Percentiles rank a stretch among this genome's conserved stretches.
Evolutionary conservation across 108 stramenopile species (phyloP).

Genomic region (Nitzschia putrida): DNA sequence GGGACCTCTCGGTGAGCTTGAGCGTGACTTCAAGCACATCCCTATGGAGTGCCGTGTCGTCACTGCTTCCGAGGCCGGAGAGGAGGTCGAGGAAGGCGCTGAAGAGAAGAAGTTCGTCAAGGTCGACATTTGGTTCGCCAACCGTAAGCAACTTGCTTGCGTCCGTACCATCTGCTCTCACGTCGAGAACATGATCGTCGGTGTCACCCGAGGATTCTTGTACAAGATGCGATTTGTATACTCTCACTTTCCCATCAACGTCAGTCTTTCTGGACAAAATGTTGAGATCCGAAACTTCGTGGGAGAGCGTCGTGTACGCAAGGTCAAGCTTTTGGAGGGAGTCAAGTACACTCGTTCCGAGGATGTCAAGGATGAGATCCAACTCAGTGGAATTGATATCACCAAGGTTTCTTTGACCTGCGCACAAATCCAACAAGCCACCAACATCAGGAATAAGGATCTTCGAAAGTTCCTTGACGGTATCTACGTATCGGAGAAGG

Average conservation of each 20-base stretch:
- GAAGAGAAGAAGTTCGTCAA: conserved; percentile 69
- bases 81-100: conserved; percentile 28
- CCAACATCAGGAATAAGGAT: conserved; percentile 98
- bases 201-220: conserved; percentile 96
- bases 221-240: conserved; percentile 99
- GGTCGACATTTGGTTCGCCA: conserved; percentile 98
- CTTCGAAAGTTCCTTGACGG: conserved; percentile 99
- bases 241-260: conserved; percentile 99
- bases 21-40: conserved; percentile 95
- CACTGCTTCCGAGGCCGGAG: conserved; percentile 22
- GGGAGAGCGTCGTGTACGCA: conserved; percentile 97
- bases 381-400: conserved; percentile 96
- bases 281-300: conserved; percentile 99
- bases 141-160: conserved; percentile 95
- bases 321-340: conserved; percentile 86
- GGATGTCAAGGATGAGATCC: conserved; percentile 98
- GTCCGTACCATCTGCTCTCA: conserved; percentile 98
- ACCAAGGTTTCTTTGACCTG: conserved; percentile 92
- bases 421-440: conserved; percentile 94
- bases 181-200: conserved; percentile 99
- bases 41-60: conserved; percentile 79
- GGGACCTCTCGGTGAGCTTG: conserved; percentile 91
- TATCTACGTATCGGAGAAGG: conserved; percentile 98
- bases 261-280: conserved; percentile 69
- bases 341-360: conserved; percentile 90